These are phyloP conservation scores for Pugionium dolabratum DNA, from an alignment of 345 rosid species.

Conservation along the genomic window DNA sequence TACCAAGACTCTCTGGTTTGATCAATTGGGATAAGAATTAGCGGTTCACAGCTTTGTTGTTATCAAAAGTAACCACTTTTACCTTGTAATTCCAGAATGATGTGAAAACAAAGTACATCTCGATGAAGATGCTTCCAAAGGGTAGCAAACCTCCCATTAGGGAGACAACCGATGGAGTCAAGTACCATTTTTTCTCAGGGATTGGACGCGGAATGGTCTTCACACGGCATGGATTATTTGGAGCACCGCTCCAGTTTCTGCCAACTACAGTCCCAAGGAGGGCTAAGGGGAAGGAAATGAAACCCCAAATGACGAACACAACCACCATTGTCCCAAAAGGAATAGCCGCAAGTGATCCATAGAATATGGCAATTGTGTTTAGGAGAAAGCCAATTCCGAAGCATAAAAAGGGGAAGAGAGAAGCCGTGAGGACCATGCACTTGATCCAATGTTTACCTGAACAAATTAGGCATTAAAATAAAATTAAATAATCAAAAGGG, in stretches of 20 bases:
- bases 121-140: conserved; percentile 94
- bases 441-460: conserved; percentile 94
- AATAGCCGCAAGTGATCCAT: conserved; percentile 92
- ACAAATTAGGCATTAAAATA: conserved; percentile 10
- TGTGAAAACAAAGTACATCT: conserved; percentile 96
- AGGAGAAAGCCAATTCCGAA: conserved; percentile 85
- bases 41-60: conserved; percentile 4
- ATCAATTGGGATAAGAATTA: background rate
- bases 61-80: conserved; percentile 20
- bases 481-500: conserved; percentile 3
- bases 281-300: conserved; percentile 91
- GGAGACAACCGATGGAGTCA: conserved; percentile 87
- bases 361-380: conserved; percentile 88
- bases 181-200: conserved; percentile 96
- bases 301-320: conserved; percentile 89
- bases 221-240: conserved; percentile 93
- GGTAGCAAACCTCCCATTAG: conserved; percentile 93
- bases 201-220: conserved; percentile 96
- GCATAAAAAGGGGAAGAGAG: conserved; percentile 90
- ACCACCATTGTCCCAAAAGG: conserved; percentile 97
- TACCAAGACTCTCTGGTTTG: background rate
- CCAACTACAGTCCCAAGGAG: conserved; percentile 95
- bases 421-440: conserved; percentile 92
- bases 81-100: conserved; percentile 99
- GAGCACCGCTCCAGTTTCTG: conserved; percentile 94